Evolutionary conservation across 1,284 basidiomycete genomes (phyloP).

Genomic region (Thecaphora frezii): DNA sequence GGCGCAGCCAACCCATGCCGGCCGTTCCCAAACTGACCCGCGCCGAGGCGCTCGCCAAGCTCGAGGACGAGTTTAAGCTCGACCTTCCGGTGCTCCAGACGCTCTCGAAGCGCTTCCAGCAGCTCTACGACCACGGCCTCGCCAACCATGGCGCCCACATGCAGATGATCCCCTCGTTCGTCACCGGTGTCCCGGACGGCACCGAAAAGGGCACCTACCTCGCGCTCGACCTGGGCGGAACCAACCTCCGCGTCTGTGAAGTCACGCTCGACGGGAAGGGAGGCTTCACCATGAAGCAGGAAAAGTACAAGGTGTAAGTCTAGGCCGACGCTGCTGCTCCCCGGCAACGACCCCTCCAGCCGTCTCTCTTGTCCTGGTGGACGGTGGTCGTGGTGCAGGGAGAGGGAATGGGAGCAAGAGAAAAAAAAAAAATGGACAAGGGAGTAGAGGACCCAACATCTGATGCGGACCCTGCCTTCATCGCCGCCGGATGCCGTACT

Average conservation of each 20-base stretch:
- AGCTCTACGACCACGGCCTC: constrained; percentile 46
- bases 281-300: constrained; percentile 74
- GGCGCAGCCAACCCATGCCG: no score
- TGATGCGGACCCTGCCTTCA: no score
- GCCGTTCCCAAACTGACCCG: constrained; percentile 32
- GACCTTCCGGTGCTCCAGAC: constrained; percentile 29
- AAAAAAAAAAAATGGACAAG: no score
- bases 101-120: constrained; percentile 39
- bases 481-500: no score
- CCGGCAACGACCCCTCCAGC: no score
- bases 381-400: no score
- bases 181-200: constrained; percentile 51
- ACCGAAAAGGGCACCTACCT: constrained; percentile 53
- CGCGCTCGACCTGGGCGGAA: constrained; percentile 53
- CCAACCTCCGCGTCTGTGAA: constrained; percentile 76
- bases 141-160: constrained; percentile 47
- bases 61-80: constrained; percentile 41
- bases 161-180: constrained; percentile 55
- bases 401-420: no score
- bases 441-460: no score
- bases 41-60: constrained; percentile 24
- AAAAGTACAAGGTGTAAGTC: constrained; percentile 53
- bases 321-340: no score
- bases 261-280: constrained; percentile 84
- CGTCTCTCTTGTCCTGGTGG: no score